Evolutionary conservation across 2,329 filamentous ascomycete genomes (phyloP).

Genomic region (Arthrobotrys musiformis): DNA sequence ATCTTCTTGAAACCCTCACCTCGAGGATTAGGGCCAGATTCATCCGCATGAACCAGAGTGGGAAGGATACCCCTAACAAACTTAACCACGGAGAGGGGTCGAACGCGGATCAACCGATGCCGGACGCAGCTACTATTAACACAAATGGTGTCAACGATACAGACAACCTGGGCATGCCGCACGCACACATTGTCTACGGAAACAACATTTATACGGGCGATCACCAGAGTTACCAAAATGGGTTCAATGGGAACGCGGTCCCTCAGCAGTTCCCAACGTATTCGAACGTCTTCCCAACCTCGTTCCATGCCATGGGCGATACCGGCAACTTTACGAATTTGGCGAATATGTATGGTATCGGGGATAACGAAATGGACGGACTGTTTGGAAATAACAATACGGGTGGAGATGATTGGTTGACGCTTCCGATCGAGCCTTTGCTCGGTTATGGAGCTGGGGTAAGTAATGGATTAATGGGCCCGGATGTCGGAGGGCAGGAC

Average conservation of each 20-base stretch:
- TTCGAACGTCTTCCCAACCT: slow-evolving; percentile 48
- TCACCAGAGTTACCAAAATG: slow-evolving; percentile 34
- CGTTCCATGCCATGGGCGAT: slow-evolving; percentile 47
- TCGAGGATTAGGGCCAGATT: slow-evolving; percentile 79
- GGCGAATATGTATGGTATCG: slow-evolving; percentile 53
- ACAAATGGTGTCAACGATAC: slow-evolving; percentile 42
- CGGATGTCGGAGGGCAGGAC: slow-evolving; percentile 73
- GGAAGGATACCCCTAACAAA: slow-evolving; percentile 60
- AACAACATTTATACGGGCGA: slow-evolving; percentile 19
- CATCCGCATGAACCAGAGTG: slow-evolving; percentile 65
- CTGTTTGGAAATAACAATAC: slow-evolving; percentile 43
- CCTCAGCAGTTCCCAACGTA: slow-evolving; percentile 43
- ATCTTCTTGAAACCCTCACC: slow-evolving; percentile 81
- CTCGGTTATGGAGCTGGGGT: slow-evolving; percentile 66
- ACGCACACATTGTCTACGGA: slow-evolving; percentile 39
- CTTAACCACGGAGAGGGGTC: slow-evolving; percentile 54
- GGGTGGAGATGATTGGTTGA: slow-evolving; percentile 66
- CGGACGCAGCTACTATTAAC: slow-evolving; percentile 45
- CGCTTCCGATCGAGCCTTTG: slow-evolving; percentile 67
- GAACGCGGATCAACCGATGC: slow-evolving; percentile 55
- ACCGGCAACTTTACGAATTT: slow-evolving; percentile 48
- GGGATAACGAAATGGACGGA: slow-evolving; percentile 49
- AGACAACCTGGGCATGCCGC: slow-evolving; percentile 26
- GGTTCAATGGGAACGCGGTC: slow-evolving; percentile 29
- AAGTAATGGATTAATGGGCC: slow-evolving; percentile 67